Evolutionary conservation across 257 asterid species (phyloP).

Genomic region (Osmanthus fragrans): DNA sequence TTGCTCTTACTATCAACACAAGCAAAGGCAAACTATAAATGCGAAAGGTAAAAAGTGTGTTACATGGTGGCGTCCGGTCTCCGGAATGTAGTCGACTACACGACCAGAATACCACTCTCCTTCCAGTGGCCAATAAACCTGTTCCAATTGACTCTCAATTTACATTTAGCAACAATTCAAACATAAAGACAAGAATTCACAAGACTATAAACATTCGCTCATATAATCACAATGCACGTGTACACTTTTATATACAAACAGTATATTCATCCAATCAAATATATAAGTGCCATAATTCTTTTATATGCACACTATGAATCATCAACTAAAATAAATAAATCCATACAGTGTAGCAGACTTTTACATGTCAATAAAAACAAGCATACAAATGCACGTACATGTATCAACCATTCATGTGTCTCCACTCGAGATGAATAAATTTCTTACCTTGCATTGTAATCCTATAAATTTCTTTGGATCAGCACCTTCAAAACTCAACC

Average conservation of each 20-base stretch:
- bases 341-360: not conserved
- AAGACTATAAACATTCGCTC: not conserved
- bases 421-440: slow-evolving; percentile 16
- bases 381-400: not conserved
- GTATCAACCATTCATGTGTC: not conserved
- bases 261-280: slow-evolving; percentile 2
- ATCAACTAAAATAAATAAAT: not conserved
- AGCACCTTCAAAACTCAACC: slow-evolving; percentile 71
- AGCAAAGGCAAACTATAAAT: not conserved
- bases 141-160: slow-evolving; percentile 33
- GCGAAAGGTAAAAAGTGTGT: slow-evolving; percentile 29
- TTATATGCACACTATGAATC: not conserved
- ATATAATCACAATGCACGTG: not conserved
- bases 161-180: slow-evolving; percentile 18
- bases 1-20: slow-evolving; percentile 5
- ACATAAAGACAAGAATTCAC: slow-evolving; percentile 1
- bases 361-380: not conserved
- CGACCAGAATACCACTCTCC: slow-evolving; percentile 80
- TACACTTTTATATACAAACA: not conserved
- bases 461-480: slow-evolving; percentile 79
- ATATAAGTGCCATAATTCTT: not conserved
- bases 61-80: slow-evolving; percentile 77
- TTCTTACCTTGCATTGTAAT: slow-evolving; percentile 77
- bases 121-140: slow-evolving; percentile 98
- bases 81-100: slow-evolving; percentile 49